Base-by-base conservation (phyloP, 2,329 filamentous ascomycete genomes). In the Exophiala sideris region DNA sequence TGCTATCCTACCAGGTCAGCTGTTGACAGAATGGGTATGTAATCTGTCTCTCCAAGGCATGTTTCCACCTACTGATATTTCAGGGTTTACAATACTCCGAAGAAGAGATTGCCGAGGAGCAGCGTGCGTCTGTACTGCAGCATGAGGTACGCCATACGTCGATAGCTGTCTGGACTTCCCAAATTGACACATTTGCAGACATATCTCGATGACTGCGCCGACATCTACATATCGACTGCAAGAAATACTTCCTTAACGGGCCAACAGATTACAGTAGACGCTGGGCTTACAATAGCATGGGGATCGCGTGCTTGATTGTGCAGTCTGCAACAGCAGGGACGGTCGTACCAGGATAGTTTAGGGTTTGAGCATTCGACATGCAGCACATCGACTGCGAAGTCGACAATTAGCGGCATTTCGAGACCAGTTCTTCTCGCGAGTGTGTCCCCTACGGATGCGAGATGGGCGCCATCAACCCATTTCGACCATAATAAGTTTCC, bases 1-100 rank as follows among this genome's bases (percentile, higher is more conserved):
- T 68, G 82, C 83, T 33, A 77, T 87, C 1, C 71, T 83, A 46
- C 85, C 85, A 0, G 84, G 84, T 1, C 70, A 87, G 61, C 64
- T 87, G 58, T 70, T 86, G 63, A 88, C 85, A 2, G 85, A 88
- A 65, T 88, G 85, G 85, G 54, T 52, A 52, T 11, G 50, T 10
- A 29, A 35, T 35, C 33, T 3, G 38, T 40, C 14, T 40, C 12
- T 40, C 14, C 10, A 8, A n/a, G 16, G 3, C 14, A 8, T 40
- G 10, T 38, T 6, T 12, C 6, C 16, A 24, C 10, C 16, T 2
- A 41, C 33, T 46, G 41, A 46, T 21, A 2, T n/a, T 29, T 42
- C 50, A 74, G 79, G 83, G 83, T 9, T 70, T 78, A 41, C 73
- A 69, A 57, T 89, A 83, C 67, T 71, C 77, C 0, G 68, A 76